Conservation (phyloP, 2,329 filamentous ascomycete genomes). For the Mariannaea elegans region DNA sequence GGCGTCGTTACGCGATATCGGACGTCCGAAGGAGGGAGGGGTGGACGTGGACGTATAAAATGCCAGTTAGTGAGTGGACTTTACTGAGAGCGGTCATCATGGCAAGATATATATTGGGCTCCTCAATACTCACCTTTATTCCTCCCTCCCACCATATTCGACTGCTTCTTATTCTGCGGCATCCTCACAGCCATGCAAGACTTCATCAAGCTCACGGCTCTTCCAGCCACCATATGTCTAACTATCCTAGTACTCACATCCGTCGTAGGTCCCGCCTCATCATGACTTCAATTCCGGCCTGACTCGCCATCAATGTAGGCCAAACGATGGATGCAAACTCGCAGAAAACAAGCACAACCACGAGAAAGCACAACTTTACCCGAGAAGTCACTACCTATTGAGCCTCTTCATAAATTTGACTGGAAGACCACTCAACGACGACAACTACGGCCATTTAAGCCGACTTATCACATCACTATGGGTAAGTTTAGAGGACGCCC, state of each 20-base stretch:
- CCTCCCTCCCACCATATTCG: not conserved
- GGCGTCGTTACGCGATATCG: slow-evolving; percentile 20
- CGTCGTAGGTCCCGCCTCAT: slow-evolving; percentile 13
- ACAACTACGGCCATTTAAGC: slow-evolving; percentile 59
- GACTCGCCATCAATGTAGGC: slow-evolving; percentile 11
- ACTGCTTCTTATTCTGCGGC: too few species aligned
- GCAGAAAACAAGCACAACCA: slow-evolving; percentile 15
- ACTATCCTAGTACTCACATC: slow-evolving; percentile 19
- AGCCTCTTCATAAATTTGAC: slow-evolving; percentile 46
- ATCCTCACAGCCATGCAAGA: not conserved
- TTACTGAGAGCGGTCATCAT: too few species aligned
- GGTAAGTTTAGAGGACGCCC: slow-evolving; percentile 45
- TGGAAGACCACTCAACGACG: slow-evolving; percentile 51
- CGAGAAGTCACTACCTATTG: slow-evolving; percentile 24
- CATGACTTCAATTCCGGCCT: not conserved
- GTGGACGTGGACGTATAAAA: slow-evolving; percentile 4
- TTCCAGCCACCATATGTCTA: slow-evolving; percentile 20
- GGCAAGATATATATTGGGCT: not conserved
- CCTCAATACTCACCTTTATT: too few species aligned
- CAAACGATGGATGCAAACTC: slow-evolving; percentile 32
- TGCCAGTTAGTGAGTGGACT: not conserved
- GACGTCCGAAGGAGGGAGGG: slow-evolving; percentile 1
- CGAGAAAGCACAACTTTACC: not conserved
- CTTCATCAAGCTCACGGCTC: slow-evolving; percentile 13
- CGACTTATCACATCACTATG: slow-evolving; percentile 64